Evolutionary conservation across 116 monocot species (phyloP).

Genomic region (Posidonia oceanica): DNA sequence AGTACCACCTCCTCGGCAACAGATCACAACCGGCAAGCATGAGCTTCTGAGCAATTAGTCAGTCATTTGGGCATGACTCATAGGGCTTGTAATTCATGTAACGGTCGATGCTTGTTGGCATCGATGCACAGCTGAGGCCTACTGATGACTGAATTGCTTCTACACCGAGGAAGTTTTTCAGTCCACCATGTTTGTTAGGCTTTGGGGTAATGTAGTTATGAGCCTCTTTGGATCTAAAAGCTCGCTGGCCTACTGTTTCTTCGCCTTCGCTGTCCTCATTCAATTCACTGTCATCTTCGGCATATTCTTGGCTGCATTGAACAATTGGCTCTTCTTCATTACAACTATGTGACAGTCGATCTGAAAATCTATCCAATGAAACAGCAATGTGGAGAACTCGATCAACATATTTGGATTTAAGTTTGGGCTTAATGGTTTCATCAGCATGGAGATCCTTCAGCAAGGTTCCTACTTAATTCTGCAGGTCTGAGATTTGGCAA

Average conservation of each 20-base stretch:
- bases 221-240: background rate
- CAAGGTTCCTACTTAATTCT: background rate
- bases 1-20: constrained; percentile 12
- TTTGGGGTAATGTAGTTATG: constrained; percentile 8
- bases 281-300: background rate
- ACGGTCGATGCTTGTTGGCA: constrained; percentile 1
- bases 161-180: constrained; percentile 1
- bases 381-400: background rate
- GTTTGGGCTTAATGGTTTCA: no score
- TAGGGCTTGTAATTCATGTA: constrained; percentile 18
- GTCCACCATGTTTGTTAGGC: background rate
- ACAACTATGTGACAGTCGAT: background rate
- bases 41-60: constrained; percentile 15
- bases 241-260: background rate
- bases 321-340: background rate
- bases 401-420: background rate
- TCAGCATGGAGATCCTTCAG: background rate
- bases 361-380: background rate
- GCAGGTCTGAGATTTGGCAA: background rate
- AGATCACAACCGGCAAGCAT: constrained; percentile 19
- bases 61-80: constrained; percentile 16
- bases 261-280: background rate
- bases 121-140: constrained; percentile 3
- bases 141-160: constrained; percentile 6
- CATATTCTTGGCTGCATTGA: no score